Evolutionary conservation across 1,284 basidiomycete species (phyloP).

Genomic region (Inonotus hispidus): DNA sequence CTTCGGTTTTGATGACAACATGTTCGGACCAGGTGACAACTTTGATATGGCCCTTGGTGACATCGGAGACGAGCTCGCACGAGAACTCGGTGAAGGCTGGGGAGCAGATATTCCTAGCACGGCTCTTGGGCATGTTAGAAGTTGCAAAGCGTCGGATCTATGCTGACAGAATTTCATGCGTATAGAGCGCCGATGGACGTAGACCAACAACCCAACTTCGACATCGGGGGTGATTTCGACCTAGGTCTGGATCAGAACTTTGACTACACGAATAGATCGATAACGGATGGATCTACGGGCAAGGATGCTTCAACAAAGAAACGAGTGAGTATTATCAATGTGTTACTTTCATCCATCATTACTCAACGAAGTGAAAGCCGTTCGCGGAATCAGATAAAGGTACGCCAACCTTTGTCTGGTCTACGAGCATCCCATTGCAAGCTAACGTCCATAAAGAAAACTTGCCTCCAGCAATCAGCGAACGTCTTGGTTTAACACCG

Average conservation of each 20-base stretch:
- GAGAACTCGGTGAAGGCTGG: slow-evolving; percentile 70
- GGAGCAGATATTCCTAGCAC: slow-evolving; percentile 24
- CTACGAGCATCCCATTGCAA: background rate
- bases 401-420: background rate
- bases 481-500: slow-evolving; percentile 14
- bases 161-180: background rate
- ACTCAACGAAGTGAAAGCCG: background rate
- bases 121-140: slow-evolving; percentile 11
- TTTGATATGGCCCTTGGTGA: slow-evolving; percentile 41
- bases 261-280: background rate
- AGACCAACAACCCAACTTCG: slow-evolving; percentile 4
- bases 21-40: slow-evolving; percentile 42
- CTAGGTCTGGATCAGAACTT: background rate
- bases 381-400: slow-evolving; percentile 16
- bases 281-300: background rate
- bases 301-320: background rate
- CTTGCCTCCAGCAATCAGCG: slow-evolving; percentile 14
- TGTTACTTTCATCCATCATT: background rate
- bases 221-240: background rate
- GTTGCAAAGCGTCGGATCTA: background rate
- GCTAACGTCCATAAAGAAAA: background rate
- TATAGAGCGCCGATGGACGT: slow-evolving; percentile 4
- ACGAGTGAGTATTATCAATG: slow-evolving; percentile 1
- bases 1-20: slow-evolving; percentile 38
- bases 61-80: slow-evolving; percentile 63